Evolutionary conservation across 2,329 filamentous ascomycete species (phyloP).

Genomic region (Biscogniauxia sp.): DNA sequence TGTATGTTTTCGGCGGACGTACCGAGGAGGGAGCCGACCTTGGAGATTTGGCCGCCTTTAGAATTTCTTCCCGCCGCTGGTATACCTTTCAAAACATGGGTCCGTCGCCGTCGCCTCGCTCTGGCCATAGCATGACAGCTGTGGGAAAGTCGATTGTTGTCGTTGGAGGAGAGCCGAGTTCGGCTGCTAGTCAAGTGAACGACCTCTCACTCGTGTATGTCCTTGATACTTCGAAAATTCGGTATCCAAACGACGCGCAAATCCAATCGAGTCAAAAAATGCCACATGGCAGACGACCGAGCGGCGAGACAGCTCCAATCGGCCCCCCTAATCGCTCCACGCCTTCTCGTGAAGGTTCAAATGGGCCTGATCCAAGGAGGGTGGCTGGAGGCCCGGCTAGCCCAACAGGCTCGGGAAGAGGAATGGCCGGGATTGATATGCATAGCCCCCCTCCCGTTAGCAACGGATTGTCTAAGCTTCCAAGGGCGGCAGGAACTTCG

Average conservation of each 20-base stretch:
- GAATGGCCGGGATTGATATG: slow-evolving; percentile 40
- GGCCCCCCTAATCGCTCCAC: slow-evolving; percentile 32
- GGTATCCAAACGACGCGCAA: slow-evolving; percentile 80
- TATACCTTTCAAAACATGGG: slow-evolving; percentile 99
- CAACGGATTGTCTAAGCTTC: slow-evolving; percentile 39
- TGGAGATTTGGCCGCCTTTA: slow-evolving; percentile 82
- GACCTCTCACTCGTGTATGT: slow-evolving; percentile 90
- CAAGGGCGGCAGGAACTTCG: slow-evolving; percentile 37
- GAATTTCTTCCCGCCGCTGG: slow-evolving; percentile 79
- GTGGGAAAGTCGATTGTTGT: slow-evolving; percentile 91
- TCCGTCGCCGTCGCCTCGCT: slow-evolving; percentile 86
- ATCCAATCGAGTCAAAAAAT: slow-evolving; percentile 39
- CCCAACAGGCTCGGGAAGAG: slow-evolving; percentile 41
- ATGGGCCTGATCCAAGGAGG: slow-evolving; percentile 51
- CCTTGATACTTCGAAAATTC: slow-evolving; percentile 91
- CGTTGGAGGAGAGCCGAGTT: slow-evolving; percentile 90
- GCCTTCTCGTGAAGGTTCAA: slow-evolving; percentile 51
- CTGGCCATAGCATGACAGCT: slow-evolving; percentile 96
- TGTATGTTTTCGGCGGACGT: slow-evolving; percentile 98
- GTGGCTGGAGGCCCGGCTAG: slow-evolving; percentile 34
- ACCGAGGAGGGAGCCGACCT: slow-evolving; percentile 91
- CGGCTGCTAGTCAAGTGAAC: slow-evolving; percentile 72
- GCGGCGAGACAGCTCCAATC: slow-evolving; percentile 31
- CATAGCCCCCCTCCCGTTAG: slow-evolving; percentile 34
- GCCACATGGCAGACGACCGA: slow-evolving; percentile 42